Base-by-base conservation (phyloP, 176 grass and related monocot species). In the Juncus effusus region DNA sequence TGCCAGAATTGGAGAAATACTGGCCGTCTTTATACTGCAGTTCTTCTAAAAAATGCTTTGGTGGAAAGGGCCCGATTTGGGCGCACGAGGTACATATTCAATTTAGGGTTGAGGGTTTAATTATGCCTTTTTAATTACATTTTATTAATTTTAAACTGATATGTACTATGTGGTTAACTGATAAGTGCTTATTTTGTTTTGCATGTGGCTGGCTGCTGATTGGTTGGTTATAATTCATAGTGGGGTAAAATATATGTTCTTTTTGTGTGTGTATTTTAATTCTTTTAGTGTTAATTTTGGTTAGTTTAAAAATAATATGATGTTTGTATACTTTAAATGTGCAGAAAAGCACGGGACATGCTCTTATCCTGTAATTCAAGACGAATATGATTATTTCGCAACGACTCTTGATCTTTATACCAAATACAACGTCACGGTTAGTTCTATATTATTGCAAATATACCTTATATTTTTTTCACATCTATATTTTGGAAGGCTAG, bases 321-420 rank as follows among this genome's bases (percentile, higher is more conserved):
- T 59, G 28, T 80, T 40, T 70, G 36, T 16, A 36, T 67, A 14
- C 42, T 54, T 69, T 16, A 1, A 16, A 51, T 60, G 55, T 59
- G 58, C 93, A 97, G 88, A 86, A 86, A 92, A 84, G 45, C 94
- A 97, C 55, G 94, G 94, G 37, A 97, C 94, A 35, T 97, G 94
- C 47, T 86, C 71, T n/a, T 92, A 78, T 80, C 88, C 94, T 13
- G 67, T 89, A 61, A 89, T 97, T 75, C 77, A 86, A 67, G 88
- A 97, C 71, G 88, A 92, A 81, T 97, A 89, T 40, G 75, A 82
- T 61, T 97, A 97, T 76, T 97, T 92, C 75, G 85, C 85, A 10
- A 97, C 75, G 6, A 79, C 80, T 9, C 78, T 97, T 36, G 74
- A 82, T 55, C 88, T 97, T 13, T 92, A 92, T 83, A 85, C 77